Evolutionary conservation across 352 stramenopile genomes (phyloP).

Genomic region (Globisporangium yorkense): DNA sequence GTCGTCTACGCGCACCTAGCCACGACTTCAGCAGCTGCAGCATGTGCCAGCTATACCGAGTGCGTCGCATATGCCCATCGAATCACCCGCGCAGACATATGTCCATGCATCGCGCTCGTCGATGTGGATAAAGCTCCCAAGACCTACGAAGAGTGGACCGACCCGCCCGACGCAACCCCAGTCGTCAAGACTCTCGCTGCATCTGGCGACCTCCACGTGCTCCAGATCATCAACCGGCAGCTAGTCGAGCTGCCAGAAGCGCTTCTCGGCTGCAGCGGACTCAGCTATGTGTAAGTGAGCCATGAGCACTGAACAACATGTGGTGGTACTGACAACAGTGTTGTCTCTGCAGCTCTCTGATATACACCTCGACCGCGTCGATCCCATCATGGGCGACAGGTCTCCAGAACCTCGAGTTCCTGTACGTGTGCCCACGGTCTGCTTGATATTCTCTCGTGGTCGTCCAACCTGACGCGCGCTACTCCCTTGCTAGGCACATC

Average conservation of each 20-base stretch:
- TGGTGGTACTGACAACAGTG: neutral
- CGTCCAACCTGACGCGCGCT: too few species aligned
- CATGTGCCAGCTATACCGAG: constrained; percentile 16
- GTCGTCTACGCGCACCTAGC: constrained; percentile 13
- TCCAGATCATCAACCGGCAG: constrained; percentile 36
- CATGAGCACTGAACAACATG: neutral
- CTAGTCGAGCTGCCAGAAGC: constrained; percentile 16
- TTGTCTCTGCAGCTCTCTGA: constrained; percentile 14
- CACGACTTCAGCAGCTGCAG: constrained; percentile 9
- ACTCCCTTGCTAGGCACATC: neutral
- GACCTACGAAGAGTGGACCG: constrained; percentile 22
- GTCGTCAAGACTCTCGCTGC: constrained; percentile 17
- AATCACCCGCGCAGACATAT: constrained; percentile 8
- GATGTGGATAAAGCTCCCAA: constrained; percentile 14
- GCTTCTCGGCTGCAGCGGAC: constrained; percentile 17
- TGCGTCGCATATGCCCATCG: constrained; percentile 21
- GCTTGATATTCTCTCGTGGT: too few species aligned
- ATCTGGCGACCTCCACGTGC: constrained; percentile 23
- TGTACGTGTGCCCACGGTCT: constrained; percentile 18
- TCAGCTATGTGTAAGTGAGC: constrained; percentile 28
- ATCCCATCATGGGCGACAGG: constrained; percentile 20
- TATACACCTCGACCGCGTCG: constrained; percentile 14
- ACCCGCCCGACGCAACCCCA: constrained; percentile 18
- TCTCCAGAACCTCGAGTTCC: constrained; percentile 23
- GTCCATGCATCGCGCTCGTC: constrained; percentile 30